Base-by-base conservation (phyloP, 345 rosid species). In the Populus euphratica region DNA sequence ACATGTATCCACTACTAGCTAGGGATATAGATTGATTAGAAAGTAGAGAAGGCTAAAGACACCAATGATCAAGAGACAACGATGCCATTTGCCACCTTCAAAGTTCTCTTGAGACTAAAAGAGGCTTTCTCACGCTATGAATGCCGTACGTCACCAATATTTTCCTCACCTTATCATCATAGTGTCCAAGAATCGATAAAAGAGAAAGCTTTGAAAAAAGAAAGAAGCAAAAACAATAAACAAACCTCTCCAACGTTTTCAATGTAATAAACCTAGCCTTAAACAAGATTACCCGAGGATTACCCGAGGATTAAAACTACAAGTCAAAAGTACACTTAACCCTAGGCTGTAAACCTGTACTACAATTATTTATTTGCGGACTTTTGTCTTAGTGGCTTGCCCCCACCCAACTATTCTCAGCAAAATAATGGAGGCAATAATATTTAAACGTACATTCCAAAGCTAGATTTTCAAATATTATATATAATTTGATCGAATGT, bases 61-160 rank as follows among this genome's bases (percentile, higher is more conserved):
- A 44, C 52, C 61, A 78, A 68, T 72, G 5, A 64, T 70, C 41
- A 36, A 72, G 66, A 33, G 79, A 52, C 64, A 73, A 66, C 20
- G 44, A 73, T 79, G 83, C 59, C 23, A 74, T 71, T 56, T 25
- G 41, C 76, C 82, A 77, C 76, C 69, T 18, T 35, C 65, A 54
- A 52, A 80, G 82, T 80, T 77, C 73, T 69, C 68, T 56, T 35
- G 8, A 72, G 8, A 49, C 17, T 50, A 13, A 75, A 70, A 87
- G 80, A 79, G 88, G 90, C 81, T 81, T 82, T 78, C 83, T 75
- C 76, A 85, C 89, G 86, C 82, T 14, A 86, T 81, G 80, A 73
- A 78, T 89, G 83, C 77, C 84, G 82, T 89, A 88, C 84, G 82
- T 89, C 89, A 88, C 68, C 65, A 36, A 0, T 36, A 65, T 17